Evolutionary conservation across 768 basidiomycete species (phyloP), one percentile per base, ranked within the genome.

Genomic region (Boletus sp.): DNA sequence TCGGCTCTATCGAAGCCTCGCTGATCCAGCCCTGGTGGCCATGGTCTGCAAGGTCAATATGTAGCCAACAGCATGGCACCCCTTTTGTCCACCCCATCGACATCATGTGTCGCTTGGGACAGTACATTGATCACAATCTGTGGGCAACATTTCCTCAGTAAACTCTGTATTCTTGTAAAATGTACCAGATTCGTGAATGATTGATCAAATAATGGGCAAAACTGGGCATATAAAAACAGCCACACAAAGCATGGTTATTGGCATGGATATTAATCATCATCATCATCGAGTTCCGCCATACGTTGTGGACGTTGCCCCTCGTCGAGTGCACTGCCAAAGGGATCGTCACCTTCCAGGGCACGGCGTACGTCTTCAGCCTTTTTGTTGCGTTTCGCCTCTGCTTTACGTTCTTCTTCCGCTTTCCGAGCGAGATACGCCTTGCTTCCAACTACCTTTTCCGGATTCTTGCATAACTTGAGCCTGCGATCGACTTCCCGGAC

Each of bases 361-460:
- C 73, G 76, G 42, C 76, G 73, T 10, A 73, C 64, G 30, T 82
- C 77, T 25, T 71, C 72, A 15, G 81, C 84, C 64, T 87, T 88
- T 62, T 79, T 81, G 41, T 69, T 79, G 52, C 90, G 76, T 68
- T 89, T 93, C 55, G 80, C 82, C 57, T 83, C 83, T 2, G 84
- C 85, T 63, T 79, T 80, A 50, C 75, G 81, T 62, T 90, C 89
- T 53, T 85, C 83, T 60, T 84, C 85, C n/a, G 77, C 82, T 59
- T 83, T 84, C 67, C 83, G 85, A 21, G 82, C 81, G 25, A 85
- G 69, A 69, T 88, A 93, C 3, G 90, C 88, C 56, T 83, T 86
- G 57, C 85, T 96, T n/a, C 93, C 94, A 13, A 85, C 83, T 6
- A 96, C 86, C 70, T 95, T 97, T 71, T 96, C 94, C 5, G 97